Evolutionary conservation across 108 stramenopile genomes (phyloP), one percentile per base, ranked within the genome.

Genomic region (Fistulifera pelliculosa): DNA sequence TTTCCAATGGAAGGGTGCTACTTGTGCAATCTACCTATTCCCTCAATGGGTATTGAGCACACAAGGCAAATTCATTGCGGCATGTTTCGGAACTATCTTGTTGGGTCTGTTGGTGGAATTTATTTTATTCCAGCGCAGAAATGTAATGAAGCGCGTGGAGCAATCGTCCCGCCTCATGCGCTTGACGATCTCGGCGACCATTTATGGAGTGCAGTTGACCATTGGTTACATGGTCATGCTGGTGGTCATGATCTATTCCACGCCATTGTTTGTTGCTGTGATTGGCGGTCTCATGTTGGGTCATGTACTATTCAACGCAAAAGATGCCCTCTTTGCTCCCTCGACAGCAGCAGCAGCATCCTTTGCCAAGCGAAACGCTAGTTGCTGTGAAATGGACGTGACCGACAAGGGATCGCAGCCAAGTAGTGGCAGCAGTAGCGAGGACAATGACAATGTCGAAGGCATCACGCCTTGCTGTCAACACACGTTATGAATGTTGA

Each of bases 211-310:
- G 23, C 91, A 93, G 62, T 54, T 87, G 41, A 66, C 81, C 19
- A 67, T 93, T 45, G 85, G 87, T 45, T 93, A 93, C 54, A 25
- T 87, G 21, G 49, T 85, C 59, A 93, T 93, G 91, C 57, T 93
- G 21, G 65, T 84, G 7, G 54, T 84, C 18, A 93, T 93, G 91
- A 93, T 81, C 3, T 89, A 87, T 50, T 72, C 74, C 12, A 69
- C 56, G 27, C 80, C 79, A 17, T 44, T 57, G 56, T 93, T 88
- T 50, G 18, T 81, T 28, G 64, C 75, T 52, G 58, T 60, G 18
- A 54, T 88, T n/a, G 26, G 70, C 2, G 91, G 91, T 3, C 54
- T 93, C 43, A 71, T 80, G 18, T 1, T 61, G 27, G 91, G 91
- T 6, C 87, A 88, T 47, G 63, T 75, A 25, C 10, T 85, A 7